Evolutionary conservation across 495 filamentous ascomycete genomes (phyloP), one percentile per base, ranked within the genome.

Genomic region (Parathielavia appendiculata): DNA sequence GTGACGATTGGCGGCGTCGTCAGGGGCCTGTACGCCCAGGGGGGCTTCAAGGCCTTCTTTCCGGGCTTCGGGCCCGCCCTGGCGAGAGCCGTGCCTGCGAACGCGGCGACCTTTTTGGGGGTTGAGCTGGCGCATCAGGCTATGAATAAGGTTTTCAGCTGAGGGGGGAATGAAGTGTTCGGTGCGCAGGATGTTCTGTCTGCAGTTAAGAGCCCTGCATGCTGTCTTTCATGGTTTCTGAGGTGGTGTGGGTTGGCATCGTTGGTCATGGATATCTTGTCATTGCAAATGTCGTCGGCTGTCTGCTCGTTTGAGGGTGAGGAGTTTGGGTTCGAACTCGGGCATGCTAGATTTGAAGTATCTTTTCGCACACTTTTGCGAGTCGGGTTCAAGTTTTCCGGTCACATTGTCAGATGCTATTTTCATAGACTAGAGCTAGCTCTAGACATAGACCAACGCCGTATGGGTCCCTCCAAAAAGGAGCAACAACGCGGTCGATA

Each of bases 41-140:
- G 92, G 39, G 93, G 93, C 2, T 71, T 85, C 65, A 93, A 87
- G 80, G 92, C 95, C 0, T 99, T 99, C 79, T 99, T 99, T 80
- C 95, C 93, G 12, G 93, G 93, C 5, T 88, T 99, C 59, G 93
- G 90, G 8, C 93, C 93, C 3, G 93, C 93, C 6, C 77, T 99
- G 66, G 88, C 89, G 14, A 84, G 93, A 73, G 95, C 93, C 19
- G 90, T 97, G 51, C 93, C 93, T 7, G 93, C 93, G 5, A 99
- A 97, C 66, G 95, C 95, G 20, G 81, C 81, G 7, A 86, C 80
- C 17, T 77, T 79, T 64, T 74, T 90, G 55, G 88, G 89, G 26
- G 88, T 92, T 2, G 89, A 92, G 74, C 69, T 92, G 62, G 88
- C 89, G 20, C 87, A 92, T 67, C 86, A 91, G 69, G 82, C 83